Evolutionary conservation across 768 basidiomycete genomes (phyloP).

Genomic region (Tubosaeta sp.): DNA sequence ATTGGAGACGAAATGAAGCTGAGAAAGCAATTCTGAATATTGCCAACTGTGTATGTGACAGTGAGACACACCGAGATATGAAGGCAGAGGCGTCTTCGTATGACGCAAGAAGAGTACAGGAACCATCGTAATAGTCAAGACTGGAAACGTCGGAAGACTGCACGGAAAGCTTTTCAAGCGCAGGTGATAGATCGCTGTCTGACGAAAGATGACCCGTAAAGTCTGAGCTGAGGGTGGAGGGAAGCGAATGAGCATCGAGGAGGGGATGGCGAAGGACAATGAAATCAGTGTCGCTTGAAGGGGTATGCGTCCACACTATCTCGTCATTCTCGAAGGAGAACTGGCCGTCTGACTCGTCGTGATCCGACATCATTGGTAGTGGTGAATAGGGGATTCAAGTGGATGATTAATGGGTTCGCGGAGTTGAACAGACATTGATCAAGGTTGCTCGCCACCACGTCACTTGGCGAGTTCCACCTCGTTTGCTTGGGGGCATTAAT

Average conservation of each 20-base stretch:
- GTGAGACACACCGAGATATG: constrained; percentile 22
- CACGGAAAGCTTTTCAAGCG: neutral
- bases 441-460: constrained; percentile 10
- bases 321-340: constrained; percentile 23
- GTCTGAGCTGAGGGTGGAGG: neutral
- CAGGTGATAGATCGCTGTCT: neutral
- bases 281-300: constrained; percentile 18
- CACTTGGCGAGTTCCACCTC: neutral
- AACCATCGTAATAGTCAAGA: constrained; percentile 8
- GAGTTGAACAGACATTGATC: constrained; percentile 10
- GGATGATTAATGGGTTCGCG: constrained; percentile 8
- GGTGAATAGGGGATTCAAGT: neutral
- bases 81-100: constrained; percentile 26
- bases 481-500: too few relatives aligned
- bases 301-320: constrained; percentile 13
- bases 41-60: neutral
- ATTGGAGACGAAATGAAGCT: constrained; percentile 24
- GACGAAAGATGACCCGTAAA: neutral
- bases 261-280: constrained; percentile 22
- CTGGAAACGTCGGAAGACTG: constrained; percentile 1
- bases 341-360: constrained; percentile 8
- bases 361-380: constrained; percentile 14
- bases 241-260: constrained; percentile 9
- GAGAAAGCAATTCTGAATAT: neutral
- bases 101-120: constrained; percentile 12